phyloP scores from a whole-genome alignment of 1,284 basidiomycete species.

The Melanopsichium pennsylvanicum region DNA sequence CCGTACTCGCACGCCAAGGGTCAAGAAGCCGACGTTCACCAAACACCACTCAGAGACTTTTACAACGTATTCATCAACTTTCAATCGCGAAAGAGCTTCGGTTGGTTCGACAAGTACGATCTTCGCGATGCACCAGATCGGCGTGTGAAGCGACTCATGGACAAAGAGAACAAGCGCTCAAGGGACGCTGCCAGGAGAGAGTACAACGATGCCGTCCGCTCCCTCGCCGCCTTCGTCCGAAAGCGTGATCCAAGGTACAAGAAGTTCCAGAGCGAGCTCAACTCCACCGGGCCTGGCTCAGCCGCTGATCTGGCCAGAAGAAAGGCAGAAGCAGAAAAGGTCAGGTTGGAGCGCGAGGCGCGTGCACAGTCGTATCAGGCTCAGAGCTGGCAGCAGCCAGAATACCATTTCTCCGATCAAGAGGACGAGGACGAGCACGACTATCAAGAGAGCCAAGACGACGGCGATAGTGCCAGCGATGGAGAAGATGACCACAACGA shows the following conservation, averaged over 20 bases:
- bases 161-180: constrained; percentile 92
- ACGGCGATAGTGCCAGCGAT: constrained; percentile 3
- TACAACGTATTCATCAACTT: constrained; percentile 90
- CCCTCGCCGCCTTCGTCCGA: constrained; percentile 81
- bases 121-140: constrained; percentile 84
- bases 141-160: constrained; percentile 82
- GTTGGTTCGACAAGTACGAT: constrained; percentile 88
- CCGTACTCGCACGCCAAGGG: constrained; percentile 70
- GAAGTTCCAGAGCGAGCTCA: constrained; percentile 63
- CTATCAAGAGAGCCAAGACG: constrained; percentile 11
- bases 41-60: constrained; percentile 70
- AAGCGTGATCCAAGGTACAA: constrained; percentile 94
- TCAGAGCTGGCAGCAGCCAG: constrained; percentile 58
- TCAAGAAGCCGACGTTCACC: constrained; percentile 39
- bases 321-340: constrained; percentile 67
- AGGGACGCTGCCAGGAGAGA: constrained; percentile 86
- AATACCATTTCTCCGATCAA: constrained; percentile 52
- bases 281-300: constrained; percentile 75
- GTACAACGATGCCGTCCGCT: constrained; percentile 87
- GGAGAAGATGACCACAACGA: constrained; percentile 30
- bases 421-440: constrained; percentile 14
- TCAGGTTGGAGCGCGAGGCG: constrained; percentile 67
- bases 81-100: constrained; percentile 84
- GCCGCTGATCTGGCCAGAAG: constrained; percentile 69
- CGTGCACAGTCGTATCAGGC: constrained; percentile 73